phyloP scores from a whole-genome alignment of 148 eudicot genomes.

The Suaeda aralocaspica region DNA sequence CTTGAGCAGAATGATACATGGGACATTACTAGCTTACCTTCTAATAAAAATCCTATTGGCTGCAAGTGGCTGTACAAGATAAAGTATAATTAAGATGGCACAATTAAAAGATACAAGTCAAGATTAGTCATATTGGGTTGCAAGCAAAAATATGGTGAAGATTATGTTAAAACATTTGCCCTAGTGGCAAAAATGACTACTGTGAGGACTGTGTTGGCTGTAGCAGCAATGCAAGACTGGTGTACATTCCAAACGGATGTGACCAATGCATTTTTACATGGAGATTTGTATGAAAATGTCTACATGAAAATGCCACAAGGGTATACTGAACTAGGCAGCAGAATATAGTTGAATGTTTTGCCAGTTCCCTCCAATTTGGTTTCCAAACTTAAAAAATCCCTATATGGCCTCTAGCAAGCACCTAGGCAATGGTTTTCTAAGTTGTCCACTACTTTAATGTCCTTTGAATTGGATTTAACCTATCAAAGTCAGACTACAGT shows the following conservation, averaged over 20 bases:
- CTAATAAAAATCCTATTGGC: background rate
- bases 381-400: background rate
- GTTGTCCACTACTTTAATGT: background rate
- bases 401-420: slow-evolving; percentile 12
- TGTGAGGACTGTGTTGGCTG: background rate
- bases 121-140: background rate
- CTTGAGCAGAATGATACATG: background rate
- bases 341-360: background rate
- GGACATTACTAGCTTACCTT: background rate
- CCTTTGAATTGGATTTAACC: background rate
- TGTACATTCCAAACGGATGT: background rate
- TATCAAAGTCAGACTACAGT: background rate
- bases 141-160: background rate
- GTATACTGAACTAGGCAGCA: background rate
- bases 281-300: background rate
- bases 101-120: background rate
- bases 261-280: slow-evolving; percentile 15
- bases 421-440: slow-evolving; percentile 18
- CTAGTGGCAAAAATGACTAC: background rate
- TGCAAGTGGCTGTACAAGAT: background rate
- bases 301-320: background rate
- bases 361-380: background rate
- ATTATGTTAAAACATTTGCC: background rate
- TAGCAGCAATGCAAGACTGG: background rate
- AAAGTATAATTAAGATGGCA: background rate